phyloP scores from a whole-genome alignment of 148 eudicot genomes.

The Vaccinium corymbosum region DNA sequence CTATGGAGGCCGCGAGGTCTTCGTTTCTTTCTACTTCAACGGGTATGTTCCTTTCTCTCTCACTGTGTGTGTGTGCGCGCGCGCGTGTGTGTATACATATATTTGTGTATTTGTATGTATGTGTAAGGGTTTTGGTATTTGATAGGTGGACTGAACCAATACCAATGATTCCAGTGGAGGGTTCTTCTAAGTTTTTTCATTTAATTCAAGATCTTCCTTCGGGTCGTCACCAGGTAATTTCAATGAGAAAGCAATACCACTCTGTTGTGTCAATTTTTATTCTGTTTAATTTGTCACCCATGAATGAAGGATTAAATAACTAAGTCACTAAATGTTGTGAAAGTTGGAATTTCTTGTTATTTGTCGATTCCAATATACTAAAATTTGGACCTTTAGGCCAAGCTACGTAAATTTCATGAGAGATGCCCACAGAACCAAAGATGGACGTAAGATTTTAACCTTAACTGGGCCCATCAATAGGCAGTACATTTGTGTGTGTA shows the following conservation, averaged over 20 bases:
- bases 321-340: background rate
- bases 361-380: background rate
- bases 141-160: slow-evolving; percentile 32
- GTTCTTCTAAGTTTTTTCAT: slow-evolving; percentile 26
- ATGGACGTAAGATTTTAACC: background rate
- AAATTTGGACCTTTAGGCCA: background rate
- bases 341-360: background rate
- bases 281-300: background rate
- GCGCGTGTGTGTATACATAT: background rate
- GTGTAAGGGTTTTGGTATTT: background rate
- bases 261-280: background rate
- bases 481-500: background rate
- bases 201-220: slow-evolving; percentile 32
- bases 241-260: background rate
- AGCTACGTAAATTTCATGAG: background rate
- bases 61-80: background rate
- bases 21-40: slow-evolving; percentile 22
- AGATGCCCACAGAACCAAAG: background rate
- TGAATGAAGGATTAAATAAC: background rate
- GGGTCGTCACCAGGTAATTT: slow-evolving; percentile 31
- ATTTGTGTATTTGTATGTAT: background rate
- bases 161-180: slow-evolving; percentile 29
- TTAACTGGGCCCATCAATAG: background rate
- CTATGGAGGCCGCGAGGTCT: slow-evolving; percentile 32
- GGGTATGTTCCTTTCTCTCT: slow-evolving; percentile 25